Evolutionary conservation across 257 asterid species (phyloP), one percentile per base, ranked within the genome.

Genomic region (Solanum commersonii): DNA sequence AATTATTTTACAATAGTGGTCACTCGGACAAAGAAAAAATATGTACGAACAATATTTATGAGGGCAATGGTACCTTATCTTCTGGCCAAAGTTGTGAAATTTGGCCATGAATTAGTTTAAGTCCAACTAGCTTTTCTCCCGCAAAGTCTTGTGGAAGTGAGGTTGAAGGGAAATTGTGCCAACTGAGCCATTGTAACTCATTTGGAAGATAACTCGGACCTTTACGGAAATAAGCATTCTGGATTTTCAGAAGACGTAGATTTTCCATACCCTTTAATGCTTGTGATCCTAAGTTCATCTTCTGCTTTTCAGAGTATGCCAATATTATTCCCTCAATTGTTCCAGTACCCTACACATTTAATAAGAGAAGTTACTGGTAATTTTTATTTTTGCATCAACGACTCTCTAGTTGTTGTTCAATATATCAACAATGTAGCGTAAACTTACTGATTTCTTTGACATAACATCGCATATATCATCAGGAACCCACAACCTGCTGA

Each of bases 401-500:
- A 42, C 37, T 42, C 16, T 78, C 8, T 78, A 44, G 25, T 15
- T 78, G 37, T 18, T 78, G 84, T 78, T 25, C 38, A 78, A 42
- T 42, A 25, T 78, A 42, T 78, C 65, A 68, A 68, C 76, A 1
- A 78, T 8, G 23, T 25, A 42, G 38, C n/a, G 38, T 44, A 44
- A 27, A 79, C 85, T 85, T 71, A 86, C 88, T 38, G 71, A 68
- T 68, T 86, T 46, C 71, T 86, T 72, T 34, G 49, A 37, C 83
- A 86, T 37, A 37, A 86, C 88, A n/a, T 86, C 88, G 8, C 84
- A 72, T 37, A 86, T 72, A 1, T 86, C 72, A 0, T 86, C 70
- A 44, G 88, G 88, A 72, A 86, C 35, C 88, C 88, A 86, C 42
- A 86, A 40, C 88, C 88, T 86, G 88, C 88, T 86, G 38, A n/a